Evolutionary conservation across 805 yeast genomes (phyloP), one percentile per base, ranked within the genome.

Genomic region (Metschnikowia similis): DNA sequence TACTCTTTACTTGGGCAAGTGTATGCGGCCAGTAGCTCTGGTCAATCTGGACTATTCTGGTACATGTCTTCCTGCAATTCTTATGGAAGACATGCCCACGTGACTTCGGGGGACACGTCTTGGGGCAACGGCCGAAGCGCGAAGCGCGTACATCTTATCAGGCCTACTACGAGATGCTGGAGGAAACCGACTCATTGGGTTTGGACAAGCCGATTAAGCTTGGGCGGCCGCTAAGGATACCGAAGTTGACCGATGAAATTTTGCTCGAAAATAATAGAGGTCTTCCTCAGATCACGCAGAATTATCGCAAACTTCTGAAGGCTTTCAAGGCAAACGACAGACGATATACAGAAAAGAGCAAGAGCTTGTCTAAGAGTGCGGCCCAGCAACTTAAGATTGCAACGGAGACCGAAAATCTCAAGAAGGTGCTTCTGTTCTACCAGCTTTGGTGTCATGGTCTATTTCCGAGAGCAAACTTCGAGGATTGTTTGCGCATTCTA

Each of bases 401-500:
- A n/a, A 63, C 66, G 27, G 76, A 71, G 50, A 64, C 56, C 38
- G 61, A 65, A 14, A 73, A 73, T 49, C 55, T 73, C 42, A 56
- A 67, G 2, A 59, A 70, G 1, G 63, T 71, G 1, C 55, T 73
- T 32, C 74, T 72, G 56, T 73, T 71, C 56, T 73, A 73, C 58
- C 76, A 73, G 53, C 60, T 73, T 27, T 73, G 78, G 78, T 73
- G 77, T 56, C 77, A 73, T 49, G 70, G 75, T 8, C 56, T 64
- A 31, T 52, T 57, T 48, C 61, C 61, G 6, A 40, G 51, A 26
- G 61, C 61, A 14, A 58, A 43, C 17, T 58, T 58, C 36, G 17
- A 43, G 17, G 61, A 58, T 41, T 58, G 61, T 40, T 43, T 55
- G 30, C 51, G 45, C 31, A 49, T 58, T 53, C 42, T 58, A 10